A percentile compares a stretch with the other conserved stretches of the same genome.
These are phyloP conservation scores for Rhypophila decipiens DNA, from an alignment of 495 filamentous ascomycete species.

Conservation along the genomic window DNA sequence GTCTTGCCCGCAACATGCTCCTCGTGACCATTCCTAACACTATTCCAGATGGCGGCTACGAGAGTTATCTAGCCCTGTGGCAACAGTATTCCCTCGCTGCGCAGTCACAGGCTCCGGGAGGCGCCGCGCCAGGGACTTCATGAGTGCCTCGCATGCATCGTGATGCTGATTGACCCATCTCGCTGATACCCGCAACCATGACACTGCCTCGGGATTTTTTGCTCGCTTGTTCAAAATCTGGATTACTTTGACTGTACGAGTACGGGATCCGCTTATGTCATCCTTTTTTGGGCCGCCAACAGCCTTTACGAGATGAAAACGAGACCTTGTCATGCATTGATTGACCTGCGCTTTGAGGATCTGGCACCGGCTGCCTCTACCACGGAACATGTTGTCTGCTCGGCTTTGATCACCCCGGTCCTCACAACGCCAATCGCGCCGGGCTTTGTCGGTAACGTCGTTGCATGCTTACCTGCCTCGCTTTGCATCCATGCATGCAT, in stretches of 20 bases:
- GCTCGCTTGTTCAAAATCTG: background rate
- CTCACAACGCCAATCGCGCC: too few relatives aligned
- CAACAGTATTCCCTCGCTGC: constrained; percentile 24
- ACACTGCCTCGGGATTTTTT: background rate
- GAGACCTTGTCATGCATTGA: too few relatives aligned
- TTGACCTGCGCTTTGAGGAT: too few relatives aligned
- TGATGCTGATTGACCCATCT: constrained; percentile 22
- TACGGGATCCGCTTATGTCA: background rate
- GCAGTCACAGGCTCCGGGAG: constrained; percentile 15
- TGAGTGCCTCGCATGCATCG: constrained; percentile 21
- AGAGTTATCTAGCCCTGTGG: constrained; percentile 28
- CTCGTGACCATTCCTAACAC: constrained; percentile 5
- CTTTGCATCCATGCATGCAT: too few relatives aligned
- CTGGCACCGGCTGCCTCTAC: too few relatives aligned
- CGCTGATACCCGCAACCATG: constrained; percentile 18
- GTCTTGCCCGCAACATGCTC: background rate
- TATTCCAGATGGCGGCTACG: constrained; percentile 25
- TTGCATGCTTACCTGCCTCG: too few relatives aligned
- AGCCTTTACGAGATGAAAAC: too few relatives aligned
- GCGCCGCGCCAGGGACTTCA: constrained; percentile 23
- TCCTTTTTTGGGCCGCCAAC: too few relatives aligned
- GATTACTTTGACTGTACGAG: background rate
- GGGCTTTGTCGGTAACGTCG: too few relatives aligned
- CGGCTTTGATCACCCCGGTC: too few relatives aligned
- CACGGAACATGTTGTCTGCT: too few relatives aligned